Evolutionary conservation across 2,329 filamentous ascomycete genomes (phyloP), one percentile per base, ranked within the genome.

Genomic region (Pseudogymnoascus pannorum): DNA sequence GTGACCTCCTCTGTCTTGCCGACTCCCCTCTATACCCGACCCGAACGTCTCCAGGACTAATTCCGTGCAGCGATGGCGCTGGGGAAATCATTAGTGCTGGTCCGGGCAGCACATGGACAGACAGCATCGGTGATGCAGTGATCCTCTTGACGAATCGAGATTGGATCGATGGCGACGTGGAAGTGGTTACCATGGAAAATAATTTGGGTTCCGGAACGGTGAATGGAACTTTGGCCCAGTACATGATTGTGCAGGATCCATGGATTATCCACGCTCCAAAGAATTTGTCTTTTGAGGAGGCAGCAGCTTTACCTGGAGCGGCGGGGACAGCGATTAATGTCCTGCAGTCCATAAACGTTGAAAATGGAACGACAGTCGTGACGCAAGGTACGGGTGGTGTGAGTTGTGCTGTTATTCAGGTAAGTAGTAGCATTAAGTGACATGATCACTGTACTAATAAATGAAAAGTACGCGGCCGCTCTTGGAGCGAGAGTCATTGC

Each of bases 301-400:
- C 79, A 2, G 73, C 76, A 3, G 81, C 77, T 6, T 67, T 83
- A 20, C 76, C 78, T 0, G 81, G 81, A 64, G 78, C 78, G 1
- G 76, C 75, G 2, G 66, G 79, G 48, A 82, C 81, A 1, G 80
- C 81, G 0, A 81, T 77, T 77, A 82, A 80, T 70, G 73, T 75
- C 2, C 71, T 84, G 59, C 79, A 80, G 58, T 79, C 79, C 12
- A 70, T 78, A 63, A 42, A 18, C 16, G 38, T 42, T 42, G 75
- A 75, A 1, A 60, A 64, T 0, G 73, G 69, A 0, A 67, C 72
- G 9, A 72, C 68, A 68, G 67, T 77, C 0, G 66, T 77, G 1
- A 69, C 74, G 1, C 75, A 76, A 54, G 75, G 76, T 16, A 77
- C 70, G 0, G 76, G 74, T 3, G 76, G 76, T 2, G 74, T 77